Base-by-base conservation (phyloP, 2,329 filamentous ascomycete species). In the Aspergillus sp. region DNA sequence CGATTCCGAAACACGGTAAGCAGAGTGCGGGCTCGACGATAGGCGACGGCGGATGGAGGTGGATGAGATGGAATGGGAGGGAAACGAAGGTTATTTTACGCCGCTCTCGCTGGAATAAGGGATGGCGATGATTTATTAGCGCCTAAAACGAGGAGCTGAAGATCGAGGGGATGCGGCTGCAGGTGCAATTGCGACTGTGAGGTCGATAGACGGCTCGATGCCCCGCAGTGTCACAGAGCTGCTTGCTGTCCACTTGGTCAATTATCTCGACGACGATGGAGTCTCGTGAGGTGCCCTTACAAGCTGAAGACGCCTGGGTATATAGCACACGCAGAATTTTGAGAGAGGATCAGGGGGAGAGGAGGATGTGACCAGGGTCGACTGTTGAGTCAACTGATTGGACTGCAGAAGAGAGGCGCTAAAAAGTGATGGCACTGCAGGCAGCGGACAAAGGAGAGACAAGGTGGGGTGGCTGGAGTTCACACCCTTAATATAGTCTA, bases 181-280 rank as follows among this genome's bases (percentile, higher is more conserved):
- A 49, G 52, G 45, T 49, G 53, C 39, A 37, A 49, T 47, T 50
- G 53, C 46, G 37, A 51, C 19, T 50, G 31, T 27, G 37, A 52
- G 39, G 11, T 23, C 59, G 50, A 53, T 46, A 23, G 55, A 57
- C 56, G 56, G 56, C 48, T 54, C 23, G 49, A 53, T 60, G 60
- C 60, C 60, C 60, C 60, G 60, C 60, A 62, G 53, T 60, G 55
- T 48, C 47, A 55, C 53, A 17, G 53, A 53, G 37, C 39, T 50
- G 33, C 21, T 50, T 37, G 33, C 27, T 52, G 27, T 33, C 31
- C n/a, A 33, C 27, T 48, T 50, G 27, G n/a, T 49, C 37, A 39
- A 31, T 45, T 41, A 41, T 52, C 49, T 53, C 53, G 56, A 44
- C 39, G 27, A 47, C 55, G 46, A 47, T 47, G 52, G 37, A 45